phyloP scores from a whole-genome alignment of 1,284 basidiomycete genomes.

The Thelephora terrestris region DNA sequence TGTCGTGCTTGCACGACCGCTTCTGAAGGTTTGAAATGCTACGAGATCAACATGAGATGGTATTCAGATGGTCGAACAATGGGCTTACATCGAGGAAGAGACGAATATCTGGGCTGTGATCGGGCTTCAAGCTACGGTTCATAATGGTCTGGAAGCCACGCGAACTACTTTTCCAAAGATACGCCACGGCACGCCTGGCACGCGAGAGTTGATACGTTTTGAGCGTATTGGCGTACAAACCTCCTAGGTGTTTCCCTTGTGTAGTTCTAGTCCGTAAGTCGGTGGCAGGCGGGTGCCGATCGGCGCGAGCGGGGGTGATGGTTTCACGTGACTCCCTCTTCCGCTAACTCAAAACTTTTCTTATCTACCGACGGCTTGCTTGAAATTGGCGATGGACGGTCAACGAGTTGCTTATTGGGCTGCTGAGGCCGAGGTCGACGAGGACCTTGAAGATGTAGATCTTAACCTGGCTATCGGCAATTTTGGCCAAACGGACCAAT shows the following conservation, averaged over 20 bases:
- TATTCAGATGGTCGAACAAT: neutral
- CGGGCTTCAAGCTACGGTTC: no score
- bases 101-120: neutral
- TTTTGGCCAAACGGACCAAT: constrained; percentile 56
- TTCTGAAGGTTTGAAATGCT: neutral
- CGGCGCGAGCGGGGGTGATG: neutral
- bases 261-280: no score
- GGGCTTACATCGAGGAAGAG: neutral
- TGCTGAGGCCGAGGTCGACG: constrained; percentile 59
- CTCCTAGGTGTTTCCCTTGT: no score
- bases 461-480: constrained; percentile 59
- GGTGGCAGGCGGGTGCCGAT: neutral
- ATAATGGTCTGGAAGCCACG: no score
- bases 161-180: no score
- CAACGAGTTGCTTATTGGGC: constrained; percentile 62
- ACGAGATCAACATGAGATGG: neutral
- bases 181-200: no score
- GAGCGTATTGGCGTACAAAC: no score
- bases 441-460: constrained; percentile 64
- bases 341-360: neutral
- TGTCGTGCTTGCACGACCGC: neutral
- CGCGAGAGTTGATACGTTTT: no score
- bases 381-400: constrained; percentile 35
- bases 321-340: neutral
- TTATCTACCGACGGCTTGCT: neutral